phyloP scores from a whole-genome alignment of 2,329 filamentous ascomycete species.

The Cadophora malorum region DNA sequence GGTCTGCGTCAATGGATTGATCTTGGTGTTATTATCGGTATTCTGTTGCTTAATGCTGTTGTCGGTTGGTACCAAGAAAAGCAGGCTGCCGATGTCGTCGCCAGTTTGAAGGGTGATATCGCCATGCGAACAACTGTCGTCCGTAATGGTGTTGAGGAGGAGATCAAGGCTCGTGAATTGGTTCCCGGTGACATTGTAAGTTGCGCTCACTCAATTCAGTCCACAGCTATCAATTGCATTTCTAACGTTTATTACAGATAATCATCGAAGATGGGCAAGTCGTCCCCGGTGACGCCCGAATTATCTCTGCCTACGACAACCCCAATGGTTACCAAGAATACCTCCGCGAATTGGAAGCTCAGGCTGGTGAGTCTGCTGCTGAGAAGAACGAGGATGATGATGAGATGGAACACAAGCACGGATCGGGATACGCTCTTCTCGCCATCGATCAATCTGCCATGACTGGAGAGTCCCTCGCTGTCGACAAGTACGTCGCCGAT shows the following conservation, averaged over 20 bases:
- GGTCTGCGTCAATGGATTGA: conserved; percentile 80
- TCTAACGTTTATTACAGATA: conserved; percentile 51
- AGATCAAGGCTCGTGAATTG: conserved; percentile 75
- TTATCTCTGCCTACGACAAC: conserved; percentile 75
- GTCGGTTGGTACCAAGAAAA: conserved; percentile 86
- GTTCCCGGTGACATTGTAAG: conserved; percentile 78
- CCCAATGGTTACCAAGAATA: conserved; percentile 72
- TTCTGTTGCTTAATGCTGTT: conserved; percentile 75
- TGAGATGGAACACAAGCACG: conserved; percentile 62
- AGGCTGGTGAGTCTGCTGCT: conserved; percentile 64
- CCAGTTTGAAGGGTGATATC: conserved; percentile 77
- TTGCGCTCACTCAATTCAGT: conserved; percentile 28
- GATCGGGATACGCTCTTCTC: conserved; percentile 66
- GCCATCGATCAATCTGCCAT: conserved; percentile 82
- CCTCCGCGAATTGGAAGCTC: conserved; percentile 67
- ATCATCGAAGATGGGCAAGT: conserved; percentile 75
- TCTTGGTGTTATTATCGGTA: conserved; percentile 79
- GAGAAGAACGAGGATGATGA: conserved; percentile 61
- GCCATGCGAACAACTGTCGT: conserved; percentile 75
- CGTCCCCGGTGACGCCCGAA: conserved; percentile 71
- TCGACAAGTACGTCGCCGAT: conserved; percentile 81
- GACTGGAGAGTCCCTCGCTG: conserved; percentile 80
- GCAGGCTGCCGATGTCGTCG: conserved; percentile 79
- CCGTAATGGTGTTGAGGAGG: conserved; percentile 70
- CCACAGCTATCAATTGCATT: conserved; percentile 1